phyloP scores from a whole-genome alignment of 345 rosid genomes.

The Geranium rotundifolium region DNA sequence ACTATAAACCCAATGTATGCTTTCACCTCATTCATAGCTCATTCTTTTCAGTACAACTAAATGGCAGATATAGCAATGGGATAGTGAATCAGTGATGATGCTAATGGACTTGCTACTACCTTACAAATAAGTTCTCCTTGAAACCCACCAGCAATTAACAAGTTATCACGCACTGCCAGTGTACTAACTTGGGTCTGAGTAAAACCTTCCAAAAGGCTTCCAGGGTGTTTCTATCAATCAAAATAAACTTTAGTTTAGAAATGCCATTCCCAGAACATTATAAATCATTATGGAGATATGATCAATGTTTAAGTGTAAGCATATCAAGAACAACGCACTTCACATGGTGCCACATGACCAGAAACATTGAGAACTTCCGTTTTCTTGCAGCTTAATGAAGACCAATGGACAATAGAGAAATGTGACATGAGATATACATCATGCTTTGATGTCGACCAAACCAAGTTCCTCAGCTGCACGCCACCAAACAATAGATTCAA shows the following conservation, averaged over 20 bases:
- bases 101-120: conserved; percentile 12
- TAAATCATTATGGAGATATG: no score
- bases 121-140: conserved; percentile 59
- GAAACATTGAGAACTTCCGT: no score
- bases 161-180: conserved; percentile 38
- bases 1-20: no score
- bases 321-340: conserved; percentile 7
- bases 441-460: conserved; percentile 26
- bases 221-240: conserved; percentile 32
- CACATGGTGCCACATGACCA: conserved; percentile 17
- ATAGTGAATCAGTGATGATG: no score
- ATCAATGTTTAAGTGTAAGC: background rate
- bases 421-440: conserved; percentile 26
- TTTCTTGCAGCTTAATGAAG: conserved; percentile 10
- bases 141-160: conserved; percentile 51
- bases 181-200: conserved; percentile 50
- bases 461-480: conserved; percentile 21
- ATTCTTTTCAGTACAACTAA: no score
- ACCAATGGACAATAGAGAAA: conserved; percentile 23
- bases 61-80: no score
- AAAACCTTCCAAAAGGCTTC: conserved; percentile 46
- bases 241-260: background rate
- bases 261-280: background rate
- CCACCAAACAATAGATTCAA: no score
- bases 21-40: no score